Percentiles rank a stretch among this genome's conserved stretches.
Conservation (phyloP, 805 yeast species). For the Schwanniomyces sp. region DNA sequence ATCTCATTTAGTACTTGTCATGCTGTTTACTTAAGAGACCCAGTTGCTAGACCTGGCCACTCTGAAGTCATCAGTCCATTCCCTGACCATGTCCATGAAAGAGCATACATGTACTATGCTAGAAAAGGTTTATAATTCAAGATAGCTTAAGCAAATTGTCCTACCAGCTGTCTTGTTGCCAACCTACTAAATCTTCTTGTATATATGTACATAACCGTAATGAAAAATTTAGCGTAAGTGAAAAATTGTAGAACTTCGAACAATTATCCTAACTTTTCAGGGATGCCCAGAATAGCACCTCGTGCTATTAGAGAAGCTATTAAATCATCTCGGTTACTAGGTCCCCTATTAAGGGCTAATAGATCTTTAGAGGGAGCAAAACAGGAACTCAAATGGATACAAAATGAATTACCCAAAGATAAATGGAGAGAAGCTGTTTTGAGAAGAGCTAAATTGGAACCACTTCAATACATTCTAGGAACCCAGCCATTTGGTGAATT, state of each 20-base stretch:
- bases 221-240: background rate
- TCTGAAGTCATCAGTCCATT: slow-evolving; percentile 94
- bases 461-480: slow-evolving; percentile 83
- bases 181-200: slow-evolving; percentile 5
- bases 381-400: slow-evolving; percentile 67
- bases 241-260: background rate
- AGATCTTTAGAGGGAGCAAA: slow-evolving; percentile 40
- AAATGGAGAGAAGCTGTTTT: slow-evolving; percentile 54
- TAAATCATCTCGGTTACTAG: slow-evolving; percentile 23
- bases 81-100: slow-evolving; percentile 76
- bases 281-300: slow-evolving; percentile 34
- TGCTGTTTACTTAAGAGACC: slow-evolving; percentile 95
- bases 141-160: background rate
- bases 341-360: slow-evolving; percentile 33
- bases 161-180: background rate
- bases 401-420: slow-evolving; percentile 48
- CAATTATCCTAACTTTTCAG: background rate
- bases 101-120: slow-evolving; percentile 92
- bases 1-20: slow-evolving; percentile 89
- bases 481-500: slow-evolving; percentile 83
- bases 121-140: slow-evolving; percentile 56
- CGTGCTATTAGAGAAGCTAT: slow-evolving; percentile 25
- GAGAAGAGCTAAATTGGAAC: slow-evolving; percentile 54
- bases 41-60: slow-evolving; percentile 95
- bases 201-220: slow-evolving; percentile 6